Conservation (phyloP, 352 stramenopile genomes). For the Phytopythium mirpurense region DNA sequence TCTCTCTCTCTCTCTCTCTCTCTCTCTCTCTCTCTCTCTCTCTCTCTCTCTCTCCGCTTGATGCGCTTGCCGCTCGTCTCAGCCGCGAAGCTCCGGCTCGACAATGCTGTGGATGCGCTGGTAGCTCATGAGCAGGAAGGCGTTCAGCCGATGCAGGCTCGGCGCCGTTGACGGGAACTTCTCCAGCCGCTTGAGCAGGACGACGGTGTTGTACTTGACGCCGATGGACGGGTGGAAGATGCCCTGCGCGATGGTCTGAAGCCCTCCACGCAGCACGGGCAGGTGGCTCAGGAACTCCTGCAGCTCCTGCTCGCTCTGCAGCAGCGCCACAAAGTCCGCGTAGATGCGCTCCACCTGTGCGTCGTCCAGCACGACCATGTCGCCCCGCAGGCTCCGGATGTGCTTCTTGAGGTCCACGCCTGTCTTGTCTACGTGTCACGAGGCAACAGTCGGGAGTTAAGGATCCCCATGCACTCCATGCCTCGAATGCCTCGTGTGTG, state of each 20-base stretch:
- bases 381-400: conserved; percentile 70
- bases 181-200: conserved; percentile 83
- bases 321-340: conserved; percentile 66
- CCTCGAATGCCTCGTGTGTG: no score
- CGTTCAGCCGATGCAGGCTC: conserved; percentile 67
- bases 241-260: conserved; percentile 78
- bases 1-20: no score
- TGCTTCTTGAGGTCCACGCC: conserved; percentile 78
- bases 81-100: conserved; percentile 41
- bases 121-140: conserved; percentile 82
- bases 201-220: conserved; percentile 87
- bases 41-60: no score
- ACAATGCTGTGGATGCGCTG: conserved; percentile 79
- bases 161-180: conserved; percentile 65
- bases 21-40: no score
- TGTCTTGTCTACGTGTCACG: conserved; percentile 71
- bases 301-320: conserved; percentile 72
- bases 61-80: conserved; percentile 6
- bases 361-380: conserved; percentile 72
- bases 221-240: conserved; percentile 85
- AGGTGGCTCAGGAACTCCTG: conserved; percentile 84
- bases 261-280: conserved; percentile 63
- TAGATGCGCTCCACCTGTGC: conserved; percentile 78
- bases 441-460: conserved; percentile 37
- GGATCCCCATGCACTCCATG: conserved; percentile 15